These are phyloP conservation scores for Fusarium sp. DNA, from an alignment of 2,329 filamentous ascomycete species.

Conservation along the genomic window DNA sequence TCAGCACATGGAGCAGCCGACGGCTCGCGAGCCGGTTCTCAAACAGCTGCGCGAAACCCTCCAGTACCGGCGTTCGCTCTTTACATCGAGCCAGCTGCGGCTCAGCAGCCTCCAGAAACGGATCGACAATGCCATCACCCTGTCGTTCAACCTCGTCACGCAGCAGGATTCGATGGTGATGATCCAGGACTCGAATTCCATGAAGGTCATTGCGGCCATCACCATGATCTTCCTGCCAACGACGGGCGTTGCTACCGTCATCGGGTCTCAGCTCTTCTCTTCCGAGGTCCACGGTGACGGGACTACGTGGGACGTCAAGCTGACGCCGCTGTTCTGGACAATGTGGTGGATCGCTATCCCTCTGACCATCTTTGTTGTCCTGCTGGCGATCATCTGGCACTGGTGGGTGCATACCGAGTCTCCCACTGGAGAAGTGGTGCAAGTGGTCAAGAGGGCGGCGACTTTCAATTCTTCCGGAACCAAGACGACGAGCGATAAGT, in stretches of 20 bases:
- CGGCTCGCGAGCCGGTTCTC: slow-evolving; percentile 24
- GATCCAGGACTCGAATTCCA: slow-evolving; percentile 49
- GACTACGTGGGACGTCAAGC: slow-evolving; percentile 36
- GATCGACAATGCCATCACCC: slow-evolving; percentile 48
- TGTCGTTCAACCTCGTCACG: slow-evolving; percentile 51
- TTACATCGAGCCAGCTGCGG: slow-evolving; percentile 49
- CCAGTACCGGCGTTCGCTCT: slow-evolving; percentile 46
- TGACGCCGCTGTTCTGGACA: slow-evolving; percentile 45
- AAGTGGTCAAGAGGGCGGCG: slow-evolving; percentile 35
- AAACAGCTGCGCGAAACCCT: slow-evolving; percentile 45
- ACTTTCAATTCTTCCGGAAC: slow-evolving; percentile 30
- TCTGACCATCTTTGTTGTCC: slow-evolving; percentile 39
- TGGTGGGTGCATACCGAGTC: slow-evolving; percentile 44
- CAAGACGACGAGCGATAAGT: slow-evolving; percentile 19
- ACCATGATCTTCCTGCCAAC: slow-evolving; percentile 52
- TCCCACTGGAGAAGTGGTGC: slow-evolving; percentile 30
- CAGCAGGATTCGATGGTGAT: slow-evolving; percentile 50
- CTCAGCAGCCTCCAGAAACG: slow-evolving; percentile 49
- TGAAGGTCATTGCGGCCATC: slow-evolving; percentile 51
- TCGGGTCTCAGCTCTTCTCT: slow-evolving; percentile 44
- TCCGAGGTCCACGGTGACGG: slow-evolving; percentile 32
- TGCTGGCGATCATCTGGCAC: slow-evolving; percentile 43
- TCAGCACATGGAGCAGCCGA: neutral
- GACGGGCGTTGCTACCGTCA: slow-evolving; percentile 48
- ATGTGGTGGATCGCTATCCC: slow-evolving; percentile 47